Base-by-base conservation (phyloP, 257 asterid species). In the Solanum pennellii region DNA sequence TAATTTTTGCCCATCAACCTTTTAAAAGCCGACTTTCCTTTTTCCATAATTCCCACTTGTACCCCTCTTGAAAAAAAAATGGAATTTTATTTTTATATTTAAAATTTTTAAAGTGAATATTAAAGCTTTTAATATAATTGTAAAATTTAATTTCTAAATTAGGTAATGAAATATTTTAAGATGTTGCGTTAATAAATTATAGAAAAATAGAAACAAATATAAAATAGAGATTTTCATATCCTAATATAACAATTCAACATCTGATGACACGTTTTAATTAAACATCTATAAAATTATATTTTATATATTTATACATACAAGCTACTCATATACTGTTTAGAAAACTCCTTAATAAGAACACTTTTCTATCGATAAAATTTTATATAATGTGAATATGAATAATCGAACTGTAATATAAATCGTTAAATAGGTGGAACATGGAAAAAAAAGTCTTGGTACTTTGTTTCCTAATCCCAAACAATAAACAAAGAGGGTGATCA, bases 1-100 rank as follows among this genome's bases (percentile, higher is more conserved):
- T 80, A 72, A 75, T 79, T 62, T 59, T 56, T 11, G 7, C 37
- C n/a, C 79, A 69, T 47, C 71, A 90, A 82, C 88, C 68, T 87
- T 85, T 7, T 47, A 80, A 84, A 87, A 72, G 27, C 82, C 90
- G 56, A 83, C 83, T 65, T 83, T 13, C 49, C 21, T 18, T 16
- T 52, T 2, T 18, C 62, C 62, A 16, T 71, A 66, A 37, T 90
- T 89, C 86, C 31, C 72, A 65, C 35, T 65, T 25, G 16, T 62
- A 56, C 23, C 62, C 62, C 60, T 3, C 1, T 52, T 0, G 2
- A 49, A 49, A 52, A 52, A 18, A 56, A 8, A 8, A 3, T 59
- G 0, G 12, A 59, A 59, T 59, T 21, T 59, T 59, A 1, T 59
- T 27, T 27, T 59, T 21, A 59, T 21, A 59, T 59, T 12, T 59